Percentiles rank a stretch among this genome's conserved stretches.
phyloP scores from a whole-genome alignment of 2,329 filamentous ascomycete genomes.

The Zarea fungicola region DNA sequence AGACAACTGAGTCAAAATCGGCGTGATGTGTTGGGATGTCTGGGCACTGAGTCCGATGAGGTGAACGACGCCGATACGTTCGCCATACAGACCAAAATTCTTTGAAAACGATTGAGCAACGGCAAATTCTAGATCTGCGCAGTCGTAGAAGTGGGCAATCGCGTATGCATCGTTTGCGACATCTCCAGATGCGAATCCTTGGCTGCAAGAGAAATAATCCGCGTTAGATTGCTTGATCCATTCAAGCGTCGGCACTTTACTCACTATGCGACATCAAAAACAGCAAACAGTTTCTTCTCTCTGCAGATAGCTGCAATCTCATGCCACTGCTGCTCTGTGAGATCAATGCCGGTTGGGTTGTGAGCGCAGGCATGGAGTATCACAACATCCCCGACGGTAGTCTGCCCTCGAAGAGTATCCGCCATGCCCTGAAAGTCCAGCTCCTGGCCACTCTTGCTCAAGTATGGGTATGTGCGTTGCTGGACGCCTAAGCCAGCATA shows the following conservation, averaged over 20 bases:
- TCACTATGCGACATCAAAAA: constrained; percentile 29
- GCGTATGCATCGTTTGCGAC: constrained; percentile 28
- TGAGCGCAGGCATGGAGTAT: constrained; percentile 29
- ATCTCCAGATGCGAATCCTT: constrained; percentile 30
- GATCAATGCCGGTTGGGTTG: constrained; percentile 30
- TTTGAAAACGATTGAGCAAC: constrained; percentile 26
- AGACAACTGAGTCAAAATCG: not conserved
- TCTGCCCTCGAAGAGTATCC: constrained; percentile 15
- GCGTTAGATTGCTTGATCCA: not conserved
- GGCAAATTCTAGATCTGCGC: constrained; percentile 17
- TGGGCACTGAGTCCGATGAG: not conserved
- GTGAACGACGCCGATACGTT: constrained; percentile 21
- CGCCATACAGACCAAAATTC: constrained; percentile 27
- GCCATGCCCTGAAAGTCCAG: constrained; percentile 25
- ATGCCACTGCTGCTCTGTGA: constrained; percentile 25
- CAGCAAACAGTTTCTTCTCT: constrained; percentile 24
- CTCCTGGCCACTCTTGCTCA: constrained; percentile 16
- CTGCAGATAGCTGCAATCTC: constrained; percentile 24
- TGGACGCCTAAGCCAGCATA: constrained; percentile 17
- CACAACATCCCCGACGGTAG: constrained; percentile 23
- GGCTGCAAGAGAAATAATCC: constrained; percentile 8
- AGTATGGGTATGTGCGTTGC: constrained; percentile 23
- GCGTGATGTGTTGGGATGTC: not conserved
- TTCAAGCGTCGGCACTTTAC: not conserved
- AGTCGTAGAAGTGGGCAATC: constrained; percentile 24